Evolutionary conservation across 75 land plant species (phyloP), one percentile per base, ranked within the genome.

Genomic region (Pinus albicaulis): DNA sequence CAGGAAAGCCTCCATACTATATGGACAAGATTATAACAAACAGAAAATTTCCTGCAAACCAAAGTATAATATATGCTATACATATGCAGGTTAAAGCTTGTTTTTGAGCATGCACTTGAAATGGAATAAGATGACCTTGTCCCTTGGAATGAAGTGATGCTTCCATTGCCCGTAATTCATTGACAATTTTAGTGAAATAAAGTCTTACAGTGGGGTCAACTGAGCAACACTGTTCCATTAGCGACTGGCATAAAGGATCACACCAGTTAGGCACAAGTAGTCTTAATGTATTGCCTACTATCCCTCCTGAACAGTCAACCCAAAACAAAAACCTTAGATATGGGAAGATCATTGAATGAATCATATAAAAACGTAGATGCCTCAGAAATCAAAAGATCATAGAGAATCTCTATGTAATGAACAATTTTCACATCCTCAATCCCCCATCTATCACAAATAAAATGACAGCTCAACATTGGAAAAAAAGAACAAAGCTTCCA

Each of bases 201-300:
- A 91, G 92, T 19, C 90, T 81, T 15, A 4, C 73, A 7, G 53
- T 41, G 14, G 92, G 88, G 70, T 90, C 87, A 5, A 79, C 77
- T 12, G 91, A 68, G 91, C 92, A 90, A 57, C 92, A 90, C 59
- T 74, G 79, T 55, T 90, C 92, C 92, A 90, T 90, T 11, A 90
- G 74, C 16, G 74, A 63, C 81, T 81, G 83, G 91, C 92, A 90
- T 41, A 78, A 79, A 14, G 83, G 36, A 57, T 90, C 92, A 77
- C 92, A 90, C 73, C 11, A 79, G 66, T 36, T 63, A 71, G 91
- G 91, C 12, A 90, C 84, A 57, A 57, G 82, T 55, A 91, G 92
- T 62, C 92, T 77, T 68, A 90, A 76, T 71, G 85, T 81, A 84
- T 85, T 85, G 57, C 64, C 85, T 25, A 88, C 83, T 15, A 90